phyloP scores from a whole-genome alignment of 805 yeast species.

The Tetrapisispora taiwanensis region DNA sequence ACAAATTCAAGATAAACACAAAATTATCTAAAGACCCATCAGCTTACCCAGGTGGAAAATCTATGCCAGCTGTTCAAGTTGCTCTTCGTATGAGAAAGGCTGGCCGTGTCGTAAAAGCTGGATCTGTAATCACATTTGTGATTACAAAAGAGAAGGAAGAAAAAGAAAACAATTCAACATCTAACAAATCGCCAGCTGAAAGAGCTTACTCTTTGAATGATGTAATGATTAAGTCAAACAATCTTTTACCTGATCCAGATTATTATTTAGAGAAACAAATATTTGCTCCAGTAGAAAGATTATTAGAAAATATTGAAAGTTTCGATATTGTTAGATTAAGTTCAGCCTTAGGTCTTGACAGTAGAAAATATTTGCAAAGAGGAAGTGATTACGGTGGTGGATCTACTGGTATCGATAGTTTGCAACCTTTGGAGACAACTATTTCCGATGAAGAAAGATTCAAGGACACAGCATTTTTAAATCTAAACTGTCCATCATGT shows the following conservation, averaged over 20 bases:
- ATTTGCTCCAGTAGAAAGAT: conserved; percentile 81
- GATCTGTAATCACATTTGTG: conserved; percentile 81
- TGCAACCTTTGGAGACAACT: conserved; percentile 72
- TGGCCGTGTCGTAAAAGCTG: conserved; percentile 82
- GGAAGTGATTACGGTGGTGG: conserved; percentile 19
- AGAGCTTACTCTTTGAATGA: conserved; percentile 80
- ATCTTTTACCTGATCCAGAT: conserved; percentile 58
- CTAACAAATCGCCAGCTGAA: conserved; percentile 28
- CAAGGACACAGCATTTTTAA: conserved; percentile 47
- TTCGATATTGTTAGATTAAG: conserved; percentile 74
- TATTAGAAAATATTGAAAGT: conserved; percentile 78
- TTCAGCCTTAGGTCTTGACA: conserved; percentile 65
- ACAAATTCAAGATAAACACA: conserved; percentile 73
- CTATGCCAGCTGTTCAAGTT: conserved; percentile 83
- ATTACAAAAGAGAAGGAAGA: conserved; percentile 44
- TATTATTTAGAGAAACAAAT: conserved; percentile 84
- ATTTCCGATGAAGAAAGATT: conserved; percentile 78
- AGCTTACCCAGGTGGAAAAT: conserved; percentile 70
- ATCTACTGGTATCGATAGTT: conserved; percentile 29
- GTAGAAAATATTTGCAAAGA: conserved; percentile 45
- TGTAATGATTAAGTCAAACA: conserved; percentile 41
- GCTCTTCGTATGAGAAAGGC: conserved; percentile 72
- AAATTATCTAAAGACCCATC: conserved; percentile 80
- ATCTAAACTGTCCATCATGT: conserved; percentile 51
- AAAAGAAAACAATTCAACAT: conserved; percentile 23